Conservation (phyloP, 495 filamentous ascomycete genomes). For the Sporormia fimetaria region DNA sequence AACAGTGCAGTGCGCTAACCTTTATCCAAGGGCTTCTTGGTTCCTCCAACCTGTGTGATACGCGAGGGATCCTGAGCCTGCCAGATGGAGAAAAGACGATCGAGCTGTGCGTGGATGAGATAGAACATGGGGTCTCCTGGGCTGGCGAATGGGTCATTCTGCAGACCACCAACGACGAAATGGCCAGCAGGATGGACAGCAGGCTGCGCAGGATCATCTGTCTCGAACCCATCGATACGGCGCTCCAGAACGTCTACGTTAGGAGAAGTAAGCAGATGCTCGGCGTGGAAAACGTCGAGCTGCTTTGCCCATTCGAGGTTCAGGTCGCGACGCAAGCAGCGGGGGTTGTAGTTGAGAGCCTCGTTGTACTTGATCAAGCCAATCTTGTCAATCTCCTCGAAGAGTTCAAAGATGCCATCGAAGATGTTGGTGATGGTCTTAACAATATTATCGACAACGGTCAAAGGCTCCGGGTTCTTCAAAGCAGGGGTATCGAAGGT, state of each 20-base stretch:
- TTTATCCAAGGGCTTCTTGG: neutral
- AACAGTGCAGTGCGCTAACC: no score
- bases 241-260: neutral
- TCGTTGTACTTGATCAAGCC: neutral
- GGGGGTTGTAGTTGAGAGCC: slow-evolving; percentile 4
- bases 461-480: no score
- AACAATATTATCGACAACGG: no score
- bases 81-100: slow-evolving; percentile 59
- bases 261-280: neutral
- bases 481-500: no score
- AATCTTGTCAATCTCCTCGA: neutral
- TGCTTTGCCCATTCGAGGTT: slow-evolving; percentile 39
- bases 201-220: slow-evolving; percentile 37
- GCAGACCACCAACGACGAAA: slow-evolving; percentile 46
- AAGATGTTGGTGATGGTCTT: no score
- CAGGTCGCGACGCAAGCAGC: slow-evolving; percentile 28
- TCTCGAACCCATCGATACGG: slow-evolving; percentile 35
- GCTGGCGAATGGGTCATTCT: slow-evolving; percentile 42
- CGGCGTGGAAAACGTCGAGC: slow-evolving; percentile 9
- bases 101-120: slow-evolving; percentile 55
- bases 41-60: neutral
- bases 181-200: slow-evolving; percentile 52
- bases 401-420: neutral
- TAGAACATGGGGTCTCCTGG: slow-evolving; percentile 57
- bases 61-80: slow-evolving; percentile 46